Evolutionary conservation across 2,329 filamentous ascomycete genomes (phyloP).

Genomic region (Didymella lethalis): DNA sequence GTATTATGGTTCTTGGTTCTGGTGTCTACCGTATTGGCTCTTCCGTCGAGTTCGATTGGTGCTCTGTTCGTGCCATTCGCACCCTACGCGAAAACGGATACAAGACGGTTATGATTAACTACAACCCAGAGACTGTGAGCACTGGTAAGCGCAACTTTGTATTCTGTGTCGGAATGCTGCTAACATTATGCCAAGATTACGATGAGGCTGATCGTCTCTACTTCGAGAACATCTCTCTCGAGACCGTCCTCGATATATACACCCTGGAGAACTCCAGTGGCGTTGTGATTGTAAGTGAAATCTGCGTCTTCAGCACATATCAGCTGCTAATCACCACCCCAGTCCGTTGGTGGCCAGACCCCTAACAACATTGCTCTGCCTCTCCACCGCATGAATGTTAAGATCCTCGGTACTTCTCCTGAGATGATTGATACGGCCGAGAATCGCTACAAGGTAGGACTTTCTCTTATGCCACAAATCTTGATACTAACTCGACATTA

Average conservation of each 20-base stretch:
- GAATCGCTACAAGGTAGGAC: conserved; percentile 91
- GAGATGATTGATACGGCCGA: conserved; percentile 99
- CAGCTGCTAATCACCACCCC: background rate
- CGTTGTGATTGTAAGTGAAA: conserved; percentile 68
- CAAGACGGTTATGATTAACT: conserved; percentile 73
- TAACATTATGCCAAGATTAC: conserved; percentile 82
- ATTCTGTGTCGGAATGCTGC: background rate
- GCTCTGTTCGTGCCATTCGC: conserved; percentile 90
- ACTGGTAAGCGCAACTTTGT: background rate
- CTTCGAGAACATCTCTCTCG: conserved; percentile 93
- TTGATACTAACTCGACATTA: background rate
- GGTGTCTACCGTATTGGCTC: conserved; percentile 97
- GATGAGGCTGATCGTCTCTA: conserved; percentile 94
- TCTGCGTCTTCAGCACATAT: background rate
- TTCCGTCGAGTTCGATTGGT: conserved; percentile 99
- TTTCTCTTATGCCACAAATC: background rate
- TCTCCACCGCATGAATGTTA: conserved; percentile 86
- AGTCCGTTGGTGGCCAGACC: conserved; percentile 93
- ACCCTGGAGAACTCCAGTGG: conserved; percentile 83
- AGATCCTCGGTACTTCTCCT: conserved; percentile 92
- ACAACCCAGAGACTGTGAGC: background rate
- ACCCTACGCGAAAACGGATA: conserved; percentile 83
- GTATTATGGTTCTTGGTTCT: conserved; percentile 94
- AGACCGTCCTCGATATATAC: conserved; percentile 93
- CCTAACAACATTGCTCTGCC: conserved; percentile 97